These are phyloP conservation scores for Cladosporium sp. DNA, from an alignment of 2,329 filamentous ascomycete species.

Conservation along the genomic window DNA sequence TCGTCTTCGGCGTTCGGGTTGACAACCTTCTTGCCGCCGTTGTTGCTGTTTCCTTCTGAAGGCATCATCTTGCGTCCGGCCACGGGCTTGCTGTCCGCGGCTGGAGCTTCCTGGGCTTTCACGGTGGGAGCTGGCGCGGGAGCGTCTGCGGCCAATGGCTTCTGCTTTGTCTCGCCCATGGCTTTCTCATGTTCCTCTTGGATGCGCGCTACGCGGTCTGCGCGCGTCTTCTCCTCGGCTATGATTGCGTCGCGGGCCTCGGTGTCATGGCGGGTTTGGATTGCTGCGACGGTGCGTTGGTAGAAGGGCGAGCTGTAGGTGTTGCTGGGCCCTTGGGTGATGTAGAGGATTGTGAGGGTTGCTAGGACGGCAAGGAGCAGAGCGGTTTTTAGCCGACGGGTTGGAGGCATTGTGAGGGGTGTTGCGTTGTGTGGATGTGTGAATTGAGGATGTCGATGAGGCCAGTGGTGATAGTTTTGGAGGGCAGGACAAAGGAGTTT, in stretches of 20 bases:
- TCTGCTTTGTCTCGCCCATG: constrained; percentile 59
- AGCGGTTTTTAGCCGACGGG: constrained; percentile 69
- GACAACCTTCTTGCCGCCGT: constrained; percentile 36
- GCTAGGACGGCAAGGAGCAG: constrained; percentile 65
- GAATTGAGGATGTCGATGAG: neutral
- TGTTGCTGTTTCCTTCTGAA: constrained; percentile 32
- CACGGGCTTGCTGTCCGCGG: constrained; percentile 50
- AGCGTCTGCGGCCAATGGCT: constrained; percentile 68
- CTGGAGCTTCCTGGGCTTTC: constrained; percentile 7
- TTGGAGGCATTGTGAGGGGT: constrained; percentile 61
- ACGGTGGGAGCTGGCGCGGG: constrained; percentile 26
- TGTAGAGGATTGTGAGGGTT: constrained; percentile 71
- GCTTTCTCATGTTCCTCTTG: constrained; percentile 38
- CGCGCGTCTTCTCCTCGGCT: constrained; percentile 32
- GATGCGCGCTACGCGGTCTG: constrained; percentile 34
- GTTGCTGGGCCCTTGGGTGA: constrained; percentile 63
- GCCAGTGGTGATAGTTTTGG: neutral
- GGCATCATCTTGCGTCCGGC: constrained; percentile 57
- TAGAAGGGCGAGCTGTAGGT: constrained; percentile 59
- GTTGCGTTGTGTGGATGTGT: neutral
- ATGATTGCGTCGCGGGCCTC: constrained; percentile 36
- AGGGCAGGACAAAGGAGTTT: neutral
- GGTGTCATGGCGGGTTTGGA: constrained; percentile 49
- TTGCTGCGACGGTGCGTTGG: constrained; percentile 56
- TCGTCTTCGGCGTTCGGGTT: constrained; percentile 40